These are phyloP conservation scores for Dionaea muscipula DNA, from an alignment of 179 eudicot genomes.

Conservation along the genomic window DNA sequence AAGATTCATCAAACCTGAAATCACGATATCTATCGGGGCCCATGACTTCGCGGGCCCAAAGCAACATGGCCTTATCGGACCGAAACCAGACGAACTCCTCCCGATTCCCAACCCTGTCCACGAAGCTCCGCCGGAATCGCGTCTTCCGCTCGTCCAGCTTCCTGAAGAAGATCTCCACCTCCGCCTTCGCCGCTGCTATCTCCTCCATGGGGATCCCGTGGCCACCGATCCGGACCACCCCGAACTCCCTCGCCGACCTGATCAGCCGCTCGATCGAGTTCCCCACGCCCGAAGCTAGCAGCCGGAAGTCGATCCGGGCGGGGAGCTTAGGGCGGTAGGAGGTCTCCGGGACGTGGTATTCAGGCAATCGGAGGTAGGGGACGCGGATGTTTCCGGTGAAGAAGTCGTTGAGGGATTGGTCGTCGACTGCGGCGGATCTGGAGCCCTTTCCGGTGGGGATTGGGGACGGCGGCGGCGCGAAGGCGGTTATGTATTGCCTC, in stretches of 20 bases:
- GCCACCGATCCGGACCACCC: slow-evolving; percentile 38
- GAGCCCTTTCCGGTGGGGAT: slow-evolving; percentile 51
- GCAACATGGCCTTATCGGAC: slow-evolving; percentile 32
- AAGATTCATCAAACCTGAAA: slow-evolving; percentile 32
- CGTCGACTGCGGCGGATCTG: slow-evolving; percentile 34
- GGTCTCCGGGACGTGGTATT: slow-evolving; percentile 7
- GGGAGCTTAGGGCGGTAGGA: slow-evolving; percentile 16
- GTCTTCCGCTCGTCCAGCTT: slow-evolving; percentile 30
- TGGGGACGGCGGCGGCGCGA: slow-evolving; percentile 53
- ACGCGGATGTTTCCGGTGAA: slow-evolving; percentile 30
- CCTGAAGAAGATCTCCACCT: slow-evolving; percentile 39
- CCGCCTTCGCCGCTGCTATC: slow-evolving; percentile 25
- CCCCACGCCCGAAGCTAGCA: slow-evolving; percentile 24
- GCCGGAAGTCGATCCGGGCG: slow-evolving; percentile 32
- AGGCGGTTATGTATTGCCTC: slow-evolving; percentile 8
- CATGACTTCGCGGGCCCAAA: slow-evolving; percentile 36
- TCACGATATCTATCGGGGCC: slow-evolving; percentile 37
- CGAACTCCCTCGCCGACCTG: slow-evolving; percentile 37
- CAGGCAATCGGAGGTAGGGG: slow-evolving; percentile 48
- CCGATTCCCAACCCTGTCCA: slow-evolving; percentile 42
- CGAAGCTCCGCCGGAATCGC: slow-evolving; percentile 31
- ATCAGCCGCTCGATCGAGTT: slow-evolving; percentile 38
- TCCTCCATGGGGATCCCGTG: slow-evolving; percentile 47
- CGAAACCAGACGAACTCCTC: slow-evolving; percentile 54
- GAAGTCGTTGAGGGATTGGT: slow-evolving; percentile 28